phyloP scores from a whole-genome alignment of 2,329 filamentous ascomycete species.

The Epichloe amarillans region DNA sequence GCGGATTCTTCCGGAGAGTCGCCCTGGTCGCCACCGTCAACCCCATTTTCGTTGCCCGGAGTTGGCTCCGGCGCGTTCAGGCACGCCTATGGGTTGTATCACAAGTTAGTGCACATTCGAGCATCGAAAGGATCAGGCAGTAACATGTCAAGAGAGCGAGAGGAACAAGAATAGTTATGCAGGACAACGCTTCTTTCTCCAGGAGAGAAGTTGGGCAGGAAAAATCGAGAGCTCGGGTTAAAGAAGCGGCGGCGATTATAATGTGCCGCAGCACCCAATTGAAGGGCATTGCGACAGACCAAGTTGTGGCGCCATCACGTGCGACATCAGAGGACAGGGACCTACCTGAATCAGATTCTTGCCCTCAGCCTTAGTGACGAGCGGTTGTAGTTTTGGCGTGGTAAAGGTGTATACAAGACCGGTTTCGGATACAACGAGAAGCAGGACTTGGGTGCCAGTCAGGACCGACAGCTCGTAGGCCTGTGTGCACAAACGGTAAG shows the following conservation, averaged over 20 bases:
- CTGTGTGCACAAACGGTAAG: conserved; percentile 30
- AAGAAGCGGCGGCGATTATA: background rate
- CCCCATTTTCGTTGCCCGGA: conserved; percentile 67
- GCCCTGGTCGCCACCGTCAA: conserved; percentile 61
- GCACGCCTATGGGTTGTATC: conserved; percentile 55
- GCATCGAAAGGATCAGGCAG: background rate
- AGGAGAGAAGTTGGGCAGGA: too few relatives aligned
- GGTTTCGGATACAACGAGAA: conserved; percentile 94
- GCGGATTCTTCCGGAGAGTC: conserved; percentile 86
- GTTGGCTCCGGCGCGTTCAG: conserved; percentile 89
- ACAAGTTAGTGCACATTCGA: background rate
- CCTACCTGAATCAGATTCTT: conserved; percentile 96
- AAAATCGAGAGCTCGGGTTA: too few relatives aligned
- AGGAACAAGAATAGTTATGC: background rate
- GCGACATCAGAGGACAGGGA: background rate
- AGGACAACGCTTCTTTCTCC: background rate
- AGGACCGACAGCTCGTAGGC: conserved; percentile 96
- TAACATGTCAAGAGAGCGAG: too few relatives aligned
- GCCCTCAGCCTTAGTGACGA: conserved; percentile 96
- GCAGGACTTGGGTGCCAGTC: conserved; percentile 91
- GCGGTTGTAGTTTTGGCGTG: conserved; percentile 92
- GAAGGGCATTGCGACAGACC: background rate
- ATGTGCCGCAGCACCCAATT: background rate
- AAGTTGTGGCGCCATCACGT: background rate
- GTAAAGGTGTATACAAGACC: conserved; percentile 97